Evolutionary conservation across 2,329 filamentous ascomycete species (phyloP).

Genomic region (Thermothelomyces thermophilus): DNA sequence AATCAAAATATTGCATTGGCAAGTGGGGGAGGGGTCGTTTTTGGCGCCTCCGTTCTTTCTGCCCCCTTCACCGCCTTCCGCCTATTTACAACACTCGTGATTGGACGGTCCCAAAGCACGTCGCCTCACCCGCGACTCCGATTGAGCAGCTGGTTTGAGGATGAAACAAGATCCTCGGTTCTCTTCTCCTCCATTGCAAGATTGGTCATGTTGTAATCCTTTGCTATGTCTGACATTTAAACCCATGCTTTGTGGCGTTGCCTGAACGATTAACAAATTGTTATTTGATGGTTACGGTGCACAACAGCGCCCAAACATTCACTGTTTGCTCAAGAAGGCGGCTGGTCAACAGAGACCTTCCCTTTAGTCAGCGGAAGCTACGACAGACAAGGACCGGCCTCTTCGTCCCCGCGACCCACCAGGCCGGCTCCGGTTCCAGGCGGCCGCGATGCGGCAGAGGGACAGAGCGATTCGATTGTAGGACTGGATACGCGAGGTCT

Average conservation of each 20-base stretch:
- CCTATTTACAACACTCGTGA: background rate
- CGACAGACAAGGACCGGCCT: background rate
- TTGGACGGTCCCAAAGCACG: conserved; percentile 1
- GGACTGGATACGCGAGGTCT: background rate
- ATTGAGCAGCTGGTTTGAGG: background rate
- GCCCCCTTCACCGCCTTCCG: conserved; percentile 16
- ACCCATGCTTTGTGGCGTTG: background rate
- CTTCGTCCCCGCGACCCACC: background rate
- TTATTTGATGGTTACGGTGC: no score
- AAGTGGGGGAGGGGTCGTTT: conserved; percentile 20
- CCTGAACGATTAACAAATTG: no score
- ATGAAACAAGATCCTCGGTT: background rate
- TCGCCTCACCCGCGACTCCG: background rate
- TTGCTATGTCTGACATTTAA: background rate
- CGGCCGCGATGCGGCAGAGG: background rate
- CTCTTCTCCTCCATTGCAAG: background rate
- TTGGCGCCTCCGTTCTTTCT: conserved; percentile 4
- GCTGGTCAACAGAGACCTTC: background rate
- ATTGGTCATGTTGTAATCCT: background rate
- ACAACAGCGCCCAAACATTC: no score
- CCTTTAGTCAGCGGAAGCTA: background rate
- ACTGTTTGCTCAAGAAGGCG: no score
- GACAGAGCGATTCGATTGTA: background rate
- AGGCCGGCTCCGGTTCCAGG: background rate
- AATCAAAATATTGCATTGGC: background rate